Evolutionary conservation across 2,329 filamentous ascomycete species (phyloP), one percentile per base, ranked within the genome.

Genomic region (Penicillium fuscoglaucum): DNA sequence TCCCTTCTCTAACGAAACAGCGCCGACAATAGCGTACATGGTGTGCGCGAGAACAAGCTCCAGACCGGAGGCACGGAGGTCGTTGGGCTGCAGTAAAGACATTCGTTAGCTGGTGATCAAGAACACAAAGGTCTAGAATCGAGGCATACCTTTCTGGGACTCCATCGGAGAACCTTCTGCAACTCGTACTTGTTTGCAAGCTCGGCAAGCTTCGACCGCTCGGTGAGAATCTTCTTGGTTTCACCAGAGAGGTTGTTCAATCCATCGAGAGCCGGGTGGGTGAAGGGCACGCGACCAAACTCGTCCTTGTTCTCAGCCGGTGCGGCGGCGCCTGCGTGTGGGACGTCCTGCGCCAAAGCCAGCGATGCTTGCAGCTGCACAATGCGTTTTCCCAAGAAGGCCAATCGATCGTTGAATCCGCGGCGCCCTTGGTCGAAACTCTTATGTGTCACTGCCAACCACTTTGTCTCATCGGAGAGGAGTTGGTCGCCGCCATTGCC

Each of bases 361-460:
- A 91, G 78, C 54, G 86, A 88, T 58, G 83, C 81, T 71, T 90
- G 87, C 45, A 89, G 76, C 69, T 86, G 81, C 48, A 87, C 77
- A 67, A 88, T 83, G 41, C 85, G 81, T 74, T 86, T 86, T 59
- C 87, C 93, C 54, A 96, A 80, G 71, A 90, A 92, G n/a, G 92
- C 90, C 75, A 99, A 80, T 62, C 91, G 86, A 70, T 97, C 93
- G 74, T 99, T 99, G 79, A 93, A 96, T 1, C 93, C 93, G 81
- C 93, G 88, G 70, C 91, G 83, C 52, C 93, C 95, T 72, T 98
- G 92, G 73, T 99, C 93, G 72, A 96, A 98, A 77, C 92, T 97
- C 84, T 98, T 98, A 77, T 98, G 95, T 65, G 95, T 99, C 56
- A 99, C 86, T 31, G 93, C 93, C 70, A 98, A 80, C 95, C 95